phyloP scores from a whole-genome alignment of 352 stramenopile genomes.

The Phytopythium helicoides region DNA sequence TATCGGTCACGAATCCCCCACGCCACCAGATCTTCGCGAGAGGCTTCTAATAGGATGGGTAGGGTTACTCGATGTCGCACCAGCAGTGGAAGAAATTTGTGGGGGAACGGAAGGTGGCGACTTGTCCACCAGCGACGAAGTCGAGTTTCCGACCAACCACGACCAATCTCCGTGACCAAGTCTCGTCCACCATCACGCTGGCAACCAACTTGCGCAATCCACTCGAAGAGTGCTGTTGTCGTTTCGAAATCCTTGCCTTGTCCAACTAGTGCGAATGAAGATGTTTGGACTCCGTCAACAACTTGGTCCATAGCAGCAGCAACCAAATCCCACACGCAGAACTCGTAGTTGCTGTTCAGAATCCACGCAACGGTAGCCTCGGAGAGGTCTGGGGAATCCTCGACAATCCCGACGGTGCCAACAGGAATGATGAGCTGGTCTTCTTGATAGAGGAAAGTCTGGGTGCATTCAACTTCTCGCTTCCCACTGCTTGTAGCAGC shows the following conservation, averaged over 20 bases:
- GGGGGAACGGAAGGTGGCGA: conserved; percentile 30
- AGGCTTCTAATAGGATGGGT: conserved; percentile 40
- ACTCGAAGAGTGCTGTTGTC: conserved; percentile 57
- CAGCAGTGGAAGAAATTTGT: conserved; percentile 36
- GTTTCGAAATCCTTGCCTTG: conserved; percentile 37
- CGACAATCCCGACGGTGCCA: conserved; percentile 31
- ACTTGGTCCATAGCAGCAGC: conserved; percentile 34
- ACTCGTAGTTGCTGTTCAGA: not conserved
- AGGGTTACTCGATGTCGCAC: conserved; percentile 45
- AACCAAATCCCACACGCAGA: conserved; percentile 53
- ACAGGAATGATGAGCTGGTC: conserved; percentile 39
- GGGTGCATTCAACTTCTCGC: conserved; percentile 30
- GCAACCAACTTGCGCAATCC: conserved; percentile 43
- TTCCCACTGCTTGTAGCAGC: conserved; percentile 7
- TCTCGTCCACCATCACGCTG: conserved; percentile 21
- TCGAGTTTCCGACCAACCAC: conserved; percentile 49
- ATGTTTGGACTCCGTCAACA: conserved; percentile 35
- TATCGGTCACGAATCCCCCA: conserved; percentile 60
- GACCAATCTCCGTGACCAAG: conserved; percentile 26
- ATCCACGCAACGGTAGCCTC: not conserved
- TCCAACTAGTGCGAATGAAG: conserved; percentile 16
- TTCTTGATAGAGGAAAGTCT: conserved; percentile 55
- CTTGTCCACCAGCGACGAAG: conserved; percentile 57
- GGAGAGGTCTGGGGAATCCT: conserved; percentile 4
- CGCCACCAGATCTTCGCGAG: conserved; percentile 65